Base-by-base conservation (phyloP, 2,329 filamentous ascomycete genomes). In the Metarhizium guizhouense region DNA sequence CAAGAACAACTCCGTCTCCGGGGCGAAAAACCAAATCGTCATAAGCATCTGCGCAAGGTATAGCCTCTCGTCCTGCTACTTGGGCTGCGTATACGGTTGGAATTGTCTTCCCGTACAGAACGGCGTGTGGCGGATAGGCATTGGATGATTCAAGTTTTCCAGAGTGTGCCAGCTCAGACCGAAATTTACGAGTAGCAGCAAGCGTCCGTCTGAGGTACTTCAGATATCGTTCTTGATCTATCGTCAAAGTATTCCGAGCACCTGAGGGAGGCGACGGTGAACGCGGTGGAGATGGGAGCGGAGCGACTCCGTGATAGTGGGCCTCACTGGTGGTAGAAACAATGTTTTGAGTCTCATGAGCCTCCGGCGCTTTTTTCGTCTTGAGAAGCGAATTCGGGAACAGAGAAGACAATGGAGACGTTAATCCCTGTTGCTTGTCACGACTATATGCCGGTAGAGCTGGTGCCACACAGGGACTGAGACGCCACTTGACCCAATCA, bases 1-100 rank as follows among this genome's bases (percentile, higher is more conserved):
- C 89, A 6, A 96, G 78, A 54, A 93, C 90, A 0, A 97, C 92
- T 0, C 92, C 93, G 67, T 97, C 92, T 2, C 92, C 91, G 25
- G 86, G 86, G 0, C 88, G 87, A 72, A 96, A 96, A 0, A 90
- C 82, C 2, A 97, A 77, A 62, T 95, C 86, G 61, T 95, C 90
- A 67, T 95, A 96, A 0, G 84, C 86, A 68, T 95, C 90, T 0
- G 83, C 75, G 58, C 84, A 83, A 52, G 84, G 81, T 61, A 96
- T 96, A 0, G 80, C 84, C 54, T 93, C 90, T 3, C 80, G 77
- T 2, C 83, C 83, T 14, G 80, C 74, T 0, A 97, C 90, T 48
- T 86, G 84, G 0, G 89, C 90, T 0, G 87, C 90, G 66, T 85
- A 90, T 1, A 95, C 88, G 0, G 92, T 96, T 0, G 92, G 92